Conservation (phyloP, 768 basidiomycete species). For the Multifurca ochricompacta region DNA sequence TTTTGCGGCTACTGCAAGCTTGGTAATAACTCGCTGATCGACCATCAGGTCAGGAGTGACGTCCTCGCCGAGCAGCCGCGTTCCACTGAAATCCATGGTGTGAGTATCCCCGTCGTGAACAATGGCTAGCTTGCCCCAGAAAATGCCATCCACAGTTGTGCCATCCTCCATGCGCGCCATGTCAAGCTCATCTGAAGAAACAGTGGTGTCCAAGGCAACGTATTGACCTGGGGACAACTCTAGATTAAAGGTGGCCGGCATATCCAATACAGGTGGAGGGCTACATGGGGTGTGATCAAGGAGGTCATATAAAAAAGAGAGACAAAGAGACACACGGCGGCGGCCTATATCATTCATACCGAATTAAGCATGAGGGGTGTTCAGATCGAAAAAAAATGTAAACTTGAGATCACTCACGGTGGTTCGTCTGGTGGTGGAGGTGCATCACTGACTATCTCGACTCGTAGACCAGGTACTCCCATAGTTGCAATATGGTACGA, state of each 20-base stretch:
- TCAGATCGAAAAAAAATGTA: background rate
- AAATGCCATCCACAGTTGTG: conserved; percentile 74
- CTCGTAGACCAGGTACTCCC: conserved; percentile 73
- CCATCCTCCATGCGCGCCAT: conserved; percentile 92
- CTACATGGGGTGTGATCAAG: conserved; percentile 24
- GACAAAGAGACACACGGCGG: conserved; percentile 42
- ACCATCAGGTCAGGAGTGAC: conserved; percentile 62
- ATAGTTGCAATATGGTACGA: conserved; percentile 85
- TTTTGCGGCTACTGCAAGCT: conserved; percentile 66
- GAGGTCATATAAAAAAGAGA: background rate
- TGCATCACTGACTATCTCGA: conserved; percentile 80
- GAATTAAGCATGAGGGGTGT: background rate
- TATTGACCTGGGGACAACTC: conserved; percentile 74
- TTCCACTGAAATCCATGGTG: conserved; percentile 76
- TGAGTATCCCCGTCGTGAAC: conserved; percentile 72
- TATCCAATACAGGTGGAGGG: conserved; percentile 70
- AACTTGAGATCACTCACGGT: conserved; percentile 46
- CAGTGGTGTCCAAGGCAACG: conserved; percentile 71
- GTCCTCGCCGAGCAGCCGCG: conserved; percentile 57
- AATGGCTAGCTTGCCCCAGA: conserved; percentile 84
- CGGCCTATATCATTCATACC: conserved; percentile 27
- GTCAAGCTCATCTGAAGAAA: conserved; percentile 73
- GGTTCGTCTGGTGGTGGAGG: conserved; percentile 82
- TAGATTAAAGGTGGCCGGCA: conserved; percentile 79
- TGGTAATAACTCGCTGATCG: conserved; percentile 70